Evolutionary conservation across 169 alveolate species (phyloP).

Genomic region (Eimeria maxima): DNA sequence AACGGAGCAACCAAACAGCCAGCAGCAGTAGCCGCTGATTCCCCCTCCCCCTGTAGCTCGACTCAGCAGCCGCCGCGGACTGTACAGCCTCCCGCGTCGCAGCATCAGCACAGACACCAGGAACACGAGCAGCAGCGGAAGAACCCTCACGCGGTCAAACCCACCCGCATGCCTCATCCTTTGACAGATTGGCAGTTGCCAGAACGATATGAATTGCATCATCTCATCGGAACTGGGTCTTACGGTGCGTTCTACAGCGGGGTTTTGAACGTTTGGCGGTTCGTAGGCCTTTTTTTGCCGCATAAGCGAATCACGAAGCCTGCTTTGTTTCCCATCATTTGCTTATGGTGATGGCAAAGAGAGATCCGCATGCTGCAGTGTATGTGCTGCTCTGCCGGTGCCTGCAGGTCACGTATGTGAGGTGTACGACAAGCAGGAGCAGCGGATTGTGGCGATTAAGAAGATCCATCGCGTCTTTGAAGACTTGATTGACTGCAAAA

Average conservation of each 20-base stretch:
- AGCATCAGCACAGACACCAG: conserved; percentile 63
- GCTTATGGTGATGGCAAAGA: neutral
- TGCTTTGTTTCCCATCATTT: neutral
- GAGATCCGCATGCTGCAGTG: neutral
- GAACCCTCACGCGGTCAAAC: conserved; percentile 30
- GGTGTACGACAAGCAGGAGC: conserved; percentile 88
- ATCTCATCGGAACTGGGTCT: conserved; percentile 96
- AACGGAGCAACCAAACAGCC: conserved; percentile 37
- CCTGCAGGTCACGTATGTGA: conserved; percentile 85
- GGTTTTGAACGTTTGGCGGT: neutral
- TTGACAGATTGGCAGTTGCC: conserved; percentile 87
- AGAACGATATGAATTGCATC: conserved; percentile 93
- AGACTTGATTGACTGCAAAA: conserved; percentile 97
- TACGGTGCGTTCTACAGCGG: conserved; percentile 90
- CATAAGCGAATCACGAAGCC: neutral
- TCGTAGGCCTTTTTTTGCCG: neutral
- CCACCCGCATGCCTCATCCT: conserved; percentile 83
- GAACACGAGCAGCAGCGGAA: conserved; percentile 64
- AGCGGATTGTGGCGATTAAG: conserved; percentile 97
- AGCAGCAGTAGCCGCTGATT: neutral
- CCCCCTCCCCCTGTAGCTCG: conserved; percentile 34
- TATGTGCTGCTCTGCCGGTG: neutral
- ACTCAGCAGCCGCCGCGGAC: conserved; percentile 67
- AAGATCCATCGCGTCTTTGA: conserved; percentile 97
- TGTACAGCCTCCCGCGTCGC: conserved; percentile 41